These are phyloP conservation scores for Smallanthus sonchifolius DNA, from an alignment of 129 eudicot genomes.

Conservation along the genomic window DNA sequence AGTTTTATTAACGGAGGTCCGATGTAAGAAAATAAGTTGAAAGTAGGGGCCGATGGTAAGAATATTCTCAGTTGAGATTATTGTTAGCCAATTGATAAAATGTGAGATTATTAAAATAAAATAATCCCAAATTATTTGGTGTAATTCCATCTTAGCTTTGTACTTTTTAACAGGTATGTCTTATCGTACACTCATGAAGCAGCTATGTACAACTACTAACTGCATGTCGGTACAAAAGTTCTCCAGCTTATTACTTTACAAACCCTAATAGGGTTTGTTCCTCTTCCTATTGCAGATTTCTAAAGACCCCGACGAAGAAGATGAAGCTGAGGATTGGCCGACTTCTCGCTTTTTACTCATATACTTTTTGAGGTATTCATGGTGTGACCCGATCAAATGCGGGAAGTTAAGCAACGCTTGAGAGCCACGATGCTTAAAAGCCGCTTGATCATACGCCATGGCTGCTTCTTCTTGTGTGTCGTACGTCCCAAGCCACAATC, in stretches of 20 bases:
- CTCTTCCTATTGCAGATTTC: background rate
- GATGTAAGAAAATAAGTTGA: no score
- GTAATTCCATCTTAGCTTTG: no score
- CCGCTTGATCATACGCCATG: slow-evolving; percentile 37
- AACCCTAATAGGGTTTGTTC: background rate
- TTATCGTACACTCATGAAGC: background rate
- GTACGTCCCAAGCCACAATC: slow-evolving; percentile 40
- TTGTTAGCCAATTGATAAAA: no score
- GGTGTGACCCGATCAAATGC: slow-evolving; percentile 25
- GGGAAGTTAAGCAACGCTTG: slow-evolving; percentile 38
- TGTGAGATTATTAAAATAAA: no score
- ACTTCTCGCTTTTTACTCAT: background rate
- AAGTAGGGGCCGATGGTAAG: no score
- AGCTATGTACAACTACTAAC: background rate
- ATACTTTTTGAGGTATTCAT: background rate
- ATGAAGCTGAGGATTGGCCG: background rate
- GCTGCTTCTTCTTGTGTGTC: slow-evolving; percentile 38
- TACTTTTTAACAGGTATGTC: no score
- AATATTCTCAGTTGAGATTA: no score
- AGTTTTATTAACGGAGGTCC: no score
- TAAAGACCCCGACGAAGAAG: background rate
- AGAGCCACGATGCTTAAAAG: slow-evolving; percentile 29
- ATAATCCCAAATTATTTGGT: no score
- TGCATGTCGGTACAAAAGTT: background rate
- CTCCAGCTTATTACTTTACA: background rate